Evolutionary conservation across 169 alveolate genomes (phyloP).

Genomic region (Cryptosporidium meleagridis): DNA sequence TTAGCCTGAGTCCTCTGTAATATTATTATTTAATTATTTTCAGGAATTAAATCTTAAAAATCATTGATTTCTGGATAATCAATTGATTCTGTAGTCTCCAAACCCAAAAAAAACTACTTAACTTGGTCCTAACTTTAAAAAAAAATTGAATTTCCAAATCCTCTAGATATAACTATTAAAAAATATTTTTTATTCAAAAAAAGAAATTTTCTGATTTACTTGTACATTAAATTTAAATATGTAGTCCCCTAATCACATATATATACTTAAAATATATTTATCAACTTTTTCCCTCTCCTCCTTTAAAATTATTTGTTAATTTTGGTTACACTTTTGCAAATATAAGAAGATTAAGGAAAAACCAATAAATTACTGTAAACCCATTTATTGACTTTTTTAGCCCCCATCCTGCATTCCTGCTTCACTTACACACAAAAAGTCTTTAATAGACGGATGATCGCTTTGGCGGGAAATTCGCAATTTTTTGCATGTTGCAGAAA

Average conservation of each 20-base stretch:
- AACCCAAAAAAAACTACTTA: not conserved
- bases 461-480: not conserved
- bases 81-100: not conserved
- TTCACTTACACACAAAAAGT: slow-evolving; percentile 8
- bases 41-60: not conserved
- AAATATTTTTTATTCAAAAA: not conserved
- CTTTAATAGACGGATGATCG: not conserved
- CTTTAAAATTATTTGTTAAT: not conserved
- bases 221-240: not conserved
- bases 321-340: not conserved
- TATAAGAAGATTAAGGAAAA: not conserved
- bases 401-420: not conserved
- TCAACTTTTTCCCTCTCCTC: not conserved
- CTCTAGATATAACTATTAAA: not conserved
- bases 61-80: too few relatives aligned
- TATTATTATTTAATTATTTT: too few relatives aligned
- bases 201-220: not conserved
- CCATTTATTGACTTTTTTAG: not conserved
- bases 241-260: not conserved
- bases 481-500: not conserved
- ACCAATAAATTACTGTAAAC: not conserved
- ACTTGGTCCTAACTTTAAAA: not conserved
- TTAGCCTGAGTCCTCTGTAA: not conserved
- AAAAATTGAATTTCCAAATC: not conserved
- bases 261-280: too few relatives aligned